Percentiles rank a stretch among this genome's conserved stretches.
These are phyloP conservation scores for Auriscalpium orientale DNA, from an alignment of 768 basidiomycete species.

Conservation along the genomic window DNA sequence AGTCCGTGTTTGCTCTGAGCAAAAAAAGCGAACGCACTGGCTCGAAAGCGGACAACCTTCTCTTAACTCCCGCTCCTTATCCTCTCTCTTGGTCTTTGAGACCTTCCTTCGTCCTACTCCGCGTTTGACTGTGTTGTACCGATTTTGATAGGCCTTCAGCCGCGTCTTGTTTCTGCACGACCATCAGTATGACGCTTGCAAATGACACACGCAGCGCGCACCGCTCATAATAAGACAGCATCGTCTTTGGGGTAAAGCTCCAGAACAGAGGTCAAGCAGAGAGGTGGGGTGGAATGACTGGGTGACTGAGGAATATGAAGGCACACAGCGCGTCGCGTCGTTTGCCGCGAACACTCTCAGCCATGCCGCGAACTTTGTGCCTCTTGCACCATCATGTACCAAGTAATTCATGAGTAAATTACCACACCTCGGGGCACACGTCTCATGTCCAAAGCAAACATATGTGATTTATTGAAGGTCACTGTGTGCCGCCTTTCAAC, in stretches of 20 bases:
- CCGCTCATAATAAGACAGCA: not conserved
- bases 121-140: not conserved
- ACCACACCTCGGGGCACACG: no score
- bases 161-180: not conserved
- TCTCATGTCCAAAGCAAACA: no score
- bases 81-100: not conserved
- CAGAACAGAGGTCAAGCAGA: not conserved
- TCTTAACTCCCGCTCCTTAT: not conserved
- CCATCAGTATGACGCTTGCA: not conserved
- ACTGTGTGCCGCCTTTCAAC: no score
- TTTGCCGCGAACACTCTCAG: no score
- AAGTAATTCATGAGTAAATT: no score
- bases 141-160: not conserved
- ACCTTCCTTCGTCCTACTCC: not conserved
- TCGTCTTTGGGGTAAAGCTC: not conserved
- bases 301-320: not conserved
- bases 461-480: no score
- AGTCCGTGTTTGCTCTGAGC: not conserved
- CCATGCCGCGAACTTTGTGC: no score
- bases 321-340: no score
- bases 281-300: not conserved
- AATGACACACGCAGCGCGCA: not conserved
- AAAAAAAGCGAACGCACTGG: not conserved
- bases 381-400: no score
- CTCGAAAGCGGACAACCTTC: not conserved